A percentile compares a stretch with the other conserved stretches of the same genome.
Evolutionary conservation across 352 stramenopile genomes (phyloP).

Genomic region (Phytophthora pinifolia): DNA sequence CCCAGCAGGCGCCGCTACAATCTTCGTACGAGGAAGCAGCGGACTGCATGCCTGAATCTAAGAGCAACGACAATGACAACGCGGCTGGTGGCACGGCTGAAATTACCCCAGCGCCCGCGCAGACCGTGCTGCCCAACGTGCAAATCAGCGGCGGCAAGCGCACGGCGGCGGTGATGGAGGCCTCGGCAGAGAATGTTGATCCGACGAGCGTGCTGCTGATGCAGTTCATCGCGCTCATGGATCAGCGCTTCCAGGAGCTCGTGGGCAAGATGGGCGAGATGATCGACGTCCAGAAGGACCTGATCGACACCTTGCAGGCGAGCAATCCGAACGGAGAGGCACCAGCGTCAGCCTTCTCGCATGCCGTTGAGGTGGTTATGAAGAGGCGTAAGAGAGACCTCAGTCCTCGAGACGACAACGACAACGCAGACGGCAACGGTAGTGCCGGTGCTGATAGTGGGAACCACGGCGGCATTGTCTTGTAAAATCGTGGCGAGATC

Average conservation of each 20-base stretch:
- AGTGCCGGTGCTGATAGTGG: constrained; percentile 3
- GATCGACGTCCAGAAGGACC: constrained; percentile 69
- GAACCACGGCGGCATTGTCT: constrained; percentile 11
- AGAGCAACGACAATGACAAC: constrained; percentile 2
- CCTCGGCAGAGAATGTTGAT: constrained; percentile 21
- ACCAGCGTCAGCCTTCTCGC: constrained; percentile 32
- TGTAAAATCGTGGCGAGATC: constrained; percentile 13
- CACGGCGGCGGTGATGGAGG: constrained; percentile 27
- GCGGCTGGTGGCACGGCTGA: not conserved
- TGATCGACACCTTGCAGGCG: constrained; percentile 59
- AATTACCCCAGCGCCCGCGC: not conserved
- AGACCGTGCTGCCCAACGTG: constrained; percentile 1
- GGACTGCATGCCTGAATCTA: not conserved
- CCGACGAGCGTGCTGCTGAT: constrained; percentile 42
- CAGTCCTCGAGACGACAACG: constrained; percentile 6
- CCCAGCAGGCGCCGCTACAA: constrained; percentile 7
- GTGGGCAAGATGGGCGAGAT: constrained; percentile 74
- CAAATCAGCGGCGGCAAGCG: constrained; percentile 33
- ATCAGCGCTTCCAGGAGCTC: constrained; percentile 76
- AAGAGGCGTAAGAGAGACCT: constrained; percentile 44
- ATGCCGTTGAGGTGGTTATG: constrained; percentile 38
- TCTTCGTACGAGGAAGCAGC: constrained; percentile 12
- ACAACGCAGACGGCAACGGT: not conserved
- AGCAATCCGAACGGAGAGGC: constrained; percentile 39
- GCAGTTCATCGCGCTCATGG: constrained; percentile 64